Conservation (phyloP, 345 rosid species). For the Crucihimalaya himalaica region DNA sequence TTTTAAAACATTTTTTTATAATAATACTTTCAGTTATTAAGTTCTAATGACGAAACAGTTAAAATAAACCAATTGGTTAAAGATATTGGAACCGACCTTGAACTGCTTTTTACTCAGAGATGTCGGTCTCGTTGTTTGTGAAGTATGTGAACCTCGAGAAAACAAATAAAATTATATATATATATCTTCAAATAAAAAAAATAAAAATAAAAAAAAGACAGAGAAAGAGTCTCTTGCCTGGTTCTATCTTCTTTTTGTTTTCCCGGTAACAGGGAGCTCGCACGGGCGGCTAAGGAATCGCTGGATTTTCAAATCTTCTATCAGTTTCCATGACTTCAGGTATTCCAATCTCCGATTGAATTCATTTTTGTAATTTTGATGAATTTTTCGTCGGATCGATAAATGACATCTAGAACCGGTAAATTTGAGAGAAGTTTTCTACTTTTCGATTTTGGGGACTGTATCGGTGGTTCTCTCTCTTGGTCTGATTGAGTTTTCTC, state of each 20-base stretch:
- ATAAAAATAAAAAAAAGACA: not conserved
- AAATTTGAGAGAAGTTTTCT: not conserved
- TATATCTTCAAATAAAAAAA: slow-evolving; percentile 1
- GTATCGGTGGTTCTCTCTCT: not conserved
- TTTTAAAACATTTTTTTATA: too few species aligned
- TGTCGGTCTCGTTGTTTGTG: slow-evolving; percentile 28
- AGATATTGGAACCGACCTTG: slow-evolving; percentile 6
- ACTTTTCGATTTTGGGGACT: not conserved
- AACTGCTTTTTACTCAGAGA: not conserved
- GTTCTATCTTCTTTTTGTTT: slow-evolving; percentile 10
- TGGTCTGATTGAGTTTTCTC: not conserved
- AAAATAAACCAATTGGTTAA: slow-evolving; percentile 15
- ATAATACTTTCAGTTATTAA: too few species aligned
- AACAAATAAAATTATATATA: too few species aligned
- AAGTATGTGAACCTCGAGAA: slow-evolving; percentile 9
- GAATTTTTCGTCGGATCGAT: slow-evolving; percentile 7
- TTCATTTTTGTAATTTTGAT: not conserved
- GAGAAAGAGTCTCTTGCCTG: not conserved
- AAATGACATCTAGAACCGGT: not conserved
- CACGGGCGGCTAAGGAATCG: slow-evolving; percentile 30
- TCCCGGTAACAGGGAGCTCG: slow-evolving; percentile 32
- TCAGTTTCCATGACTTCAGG: slow-evolving; percentile 40
- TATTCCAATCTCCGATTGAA: not conserved
- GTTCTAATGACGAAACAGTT: not conserved
- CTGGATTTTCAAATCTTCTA: slow-evolving; percentile 4